A percentile compares a stretch with the other conserved stretches of the same genome.
These are phyloP conservation scores for Globisporangium parvum DNA, from an alignment of 352 stramenopile species.

Conservation along the genomic window DNA sequence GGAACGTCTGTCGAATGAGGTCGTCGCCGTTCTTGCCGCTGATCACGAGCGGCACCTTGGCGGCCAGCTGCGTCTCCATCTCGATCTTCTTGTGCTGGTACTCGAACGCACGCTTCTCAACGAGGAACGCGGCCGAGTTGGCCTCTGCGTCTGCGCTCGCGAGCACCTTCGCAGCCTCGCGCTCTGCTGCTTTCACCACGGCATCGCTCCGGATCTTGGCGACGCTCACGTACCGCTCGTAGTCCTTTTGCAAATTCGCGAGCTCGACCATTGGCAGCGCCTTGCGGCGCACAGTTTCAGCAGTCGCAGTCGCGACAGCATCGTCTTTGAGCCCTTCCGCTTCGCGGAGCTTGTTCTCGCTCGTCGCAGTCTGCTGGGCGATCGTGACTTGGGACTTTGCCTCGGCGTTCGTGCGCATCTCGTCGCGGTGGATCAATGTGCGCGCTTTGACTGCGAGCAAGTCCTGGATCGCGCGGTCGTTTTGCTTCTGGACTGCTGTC, in stretches of 20 bases:
- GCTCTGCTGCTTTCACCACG: conserved; percentile 57
- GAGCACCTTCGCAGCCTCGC: conserved; percentile 45
- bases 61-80: conserved; percentile 50
- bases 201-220: conserved; percentile 59
- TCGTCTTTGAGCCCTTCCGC: conserved; percentile 65
- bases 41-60: conserved; percentile 66
- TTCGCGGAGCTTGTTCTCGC: conserved; percentile 67
- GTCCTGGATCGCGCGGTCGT: conserved; percentile 73
- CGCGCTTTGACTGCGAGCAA: conserved; percentile 59
- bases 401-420: conserved; percentile 67
- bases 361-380: conserved; percentile 44
- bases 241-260: conserved; percentile 46
- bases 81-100: conserved; percentile 69
- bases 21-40: conserved; percentile 81
- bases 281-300: conserved; percentile 53
- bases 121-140: conserved; percentile 46
- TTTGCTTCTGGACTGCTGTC: conserved; percentile 74
- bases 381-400: conserved; percentile 72
- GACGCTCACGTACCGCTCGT: conserved; percentile 62
- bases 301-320: conserved; percentile 44
- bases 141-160: conserved; percentile 55
- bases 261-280: conserved; percentile 53
- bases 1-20: conserved; percentile 59
- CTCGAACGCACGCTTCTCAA: conserved; percentile 75
- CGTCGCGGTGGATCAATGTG: conserved; percentile 66